phyloP scores from a whole-genome alignment of 2,329 filamentous ascomycete species.

The Colletotrichum horii region DNA sequence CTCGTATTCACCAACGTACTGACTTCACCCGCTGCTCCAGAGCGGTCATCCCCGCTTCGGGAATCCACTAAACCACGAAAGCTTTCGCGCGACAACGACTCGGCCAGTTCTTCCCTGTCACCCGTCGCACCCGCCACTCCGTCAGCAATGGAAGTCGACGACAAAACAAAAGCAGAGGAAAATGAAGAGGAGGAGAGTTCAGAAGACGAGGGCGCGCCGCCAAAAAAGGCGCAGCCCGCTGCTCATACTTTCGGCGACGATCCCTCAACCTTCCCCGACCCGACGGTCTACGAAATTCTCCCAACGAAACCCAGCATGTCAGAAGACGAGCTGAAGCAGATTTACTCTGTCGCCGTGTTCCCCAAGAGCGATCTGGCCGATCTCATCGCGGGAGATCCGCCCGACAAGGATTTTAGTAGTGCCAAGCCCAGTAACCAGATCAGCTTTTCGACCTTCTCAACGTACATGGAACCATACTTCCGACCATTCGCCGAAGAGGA shows the following conservation, averaged over 20 bases:
- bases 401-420: slow-evolving; percentile 94
- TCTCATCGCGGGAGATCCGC: slow-evolving; percentile 85
- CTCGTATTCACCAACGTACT: slow-evolving; percentile 8
- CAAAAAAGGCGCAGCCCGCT: slow-evolving; percentile 71
- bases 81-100: slow-evolving; percentile 56
- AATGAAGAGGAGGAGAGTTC: slow-evolving; percentile 55
- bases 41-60: slow-evolving; percentile 59
- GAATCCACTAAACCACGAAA: slow-evolving; percentile 57
- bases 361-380: slow-evolving; percentile 82
- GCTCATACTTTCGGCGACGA: slow-evolving; percentile 92
- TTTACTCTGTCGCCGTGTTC: slow-evolving; percentile 86
- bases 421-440: slow-evolving; percentile 95
- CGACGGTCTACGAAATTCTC: slow-evolving; percentile 92
- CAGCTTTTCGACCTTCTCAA: slow-evolving; percentile 90
- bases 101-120: slow-evolving; percentile 65
- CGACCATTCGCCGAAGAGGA: slow-evolving; percentile 91
- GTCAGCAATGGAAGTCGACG: slow-evolving; percentile 64
- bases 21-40: slow-evolving; percentile 34
- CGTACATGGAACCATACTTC: slow-evolving; percentile 91
- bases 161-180: slow-evolving; percentile 43
- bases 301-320: slow-evolving; percentile 76
- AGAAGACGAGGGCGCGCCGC: slow-evolving; percentile 64
- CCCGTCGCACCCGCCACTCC: slow-evolving; percentile 57
- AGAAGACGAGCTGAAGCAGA: slow-evolving; percentile 83
- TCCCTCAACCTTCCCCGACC: slow-evolving; percentile 88